phyloP scores from a whole-genome alignment of 2,329 filamentous ascomycete species.

The Phoma sp. region DNA sequence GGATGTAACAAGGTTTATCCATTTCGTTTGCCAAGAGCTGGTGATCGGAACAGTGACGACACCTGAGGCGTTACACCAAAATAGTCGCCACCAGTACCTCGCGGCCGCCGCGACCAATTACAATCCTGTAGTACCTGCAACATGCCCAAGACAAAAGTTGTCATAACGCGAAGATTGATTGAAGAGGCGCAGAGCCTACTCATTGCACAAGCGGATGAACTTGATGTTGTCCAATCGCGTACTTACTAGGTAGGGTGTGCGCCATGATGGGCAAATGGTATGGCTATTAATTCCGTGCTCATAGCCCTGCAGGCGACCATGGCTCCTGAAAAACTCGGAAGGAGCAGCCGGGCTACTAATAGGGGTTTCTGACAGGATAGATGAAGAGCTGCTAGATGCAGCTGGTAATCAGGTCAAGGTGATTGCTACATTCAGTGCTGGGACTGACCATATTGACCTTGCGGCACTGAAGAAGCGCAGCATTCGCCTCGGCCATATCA shows the following conservation, averaged over 20 bases:
- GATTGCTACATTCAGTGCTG: conserved; percentile 43
- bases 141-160: conserved; percentile 37
- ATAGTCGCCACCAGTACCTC: too few species aligned
- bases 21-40: too few species aligned
- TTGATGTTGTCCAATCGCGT: conserved; percentile 41
- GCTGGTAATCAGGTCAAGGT: conserved; percentile 34
- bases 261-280: not conserved
- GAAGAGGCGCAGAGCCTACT: conserved; percentile 32
- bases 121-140: conserved; percentile 14
- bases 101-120: too few species aligned
- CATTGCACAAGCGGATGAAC: conserved; percentile 21
- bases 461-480: conserved; percentile 33
- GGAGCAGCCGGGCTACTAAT: conserved; percentile 36
- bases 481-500: conserved; percentile 42
- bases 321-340: conserved; percentile 37
- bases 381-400: conserved; percentile 34
- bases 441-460: conserved; percentile 40
- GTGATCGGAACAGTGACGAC: too few species aligned
- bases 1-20: not conserved
- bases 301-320: conserved; percentile 38
- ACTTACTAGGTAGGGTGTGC: conserved; percentile 28
- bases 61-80: too few species aligned
- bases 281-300: conserved; percentile 6
- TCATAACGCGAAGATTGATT: conserved; percentile 39
- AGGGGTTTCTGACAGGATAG: conserved; percentile 38